phyloP scores from a whole-genome alignment of 148 eudicot species.

The Hydrangea macrophylla region DNA sequence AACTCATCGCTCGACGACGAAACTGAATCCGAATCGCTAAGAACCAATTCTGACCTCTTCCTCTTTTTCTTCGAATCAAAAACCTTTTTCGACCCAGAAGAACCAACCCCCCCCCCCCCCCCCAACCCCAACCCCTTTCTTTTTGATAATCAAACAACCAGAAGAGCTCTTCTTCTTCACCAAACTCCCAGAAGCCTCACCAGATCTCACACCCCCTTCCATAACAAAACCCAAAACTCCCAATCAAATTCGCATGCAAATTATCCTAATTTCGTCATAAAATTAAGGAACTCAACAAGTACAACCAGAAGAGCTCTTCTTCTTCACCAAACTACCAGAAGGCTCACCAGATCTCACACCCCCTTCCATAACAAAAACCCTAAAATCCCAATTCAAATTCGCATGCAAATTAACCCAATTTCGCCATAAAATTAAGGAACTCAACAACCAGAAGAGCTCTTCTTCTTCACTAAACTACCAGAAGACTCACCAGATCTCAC shows the following conservation, averaged over 20 bases:
- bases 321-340: conserved; percentile 6
- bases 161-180: conserved; percentile 74
- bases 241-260: conserved; percentile 20
- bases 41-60: conserved; percentile 51
- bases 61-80: conserved; percentile 44
- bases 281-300: neutral
- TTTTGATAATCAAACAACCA: conserved; percentile 83
- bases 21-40: conserved; percentile 47
- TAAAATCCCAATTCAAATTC: too few relatives aligned
- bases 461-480: too few relatives aligned
- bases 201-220: conserved; percentile 56
- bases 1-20: conserved; percentile 72
- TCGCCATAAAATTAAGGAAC: too few relatives aligned
- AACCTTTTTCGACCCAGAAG: conserved; percentile 30
- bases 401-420: too few relatives aligned
- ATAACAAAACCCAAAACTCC: conserved; percentile 23
- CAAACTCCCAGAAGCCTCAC: conserved; percentile 41
- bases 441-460: too few relatives aligned
- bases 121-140: conserved; percentile 40
- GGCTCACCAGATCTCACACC: conserved; percentile 39
- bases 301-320: neutral
- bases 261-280: conserved; percentile 15
- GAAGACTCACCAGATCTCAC: too few relatives aligned
- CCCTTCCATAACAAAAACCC: conserved; percentile 27
- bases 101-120: conserved; percentile 39